Conservation (phyloP, 1,284 basidiomycete species). For the Fomitopsis palustris region DNA sequence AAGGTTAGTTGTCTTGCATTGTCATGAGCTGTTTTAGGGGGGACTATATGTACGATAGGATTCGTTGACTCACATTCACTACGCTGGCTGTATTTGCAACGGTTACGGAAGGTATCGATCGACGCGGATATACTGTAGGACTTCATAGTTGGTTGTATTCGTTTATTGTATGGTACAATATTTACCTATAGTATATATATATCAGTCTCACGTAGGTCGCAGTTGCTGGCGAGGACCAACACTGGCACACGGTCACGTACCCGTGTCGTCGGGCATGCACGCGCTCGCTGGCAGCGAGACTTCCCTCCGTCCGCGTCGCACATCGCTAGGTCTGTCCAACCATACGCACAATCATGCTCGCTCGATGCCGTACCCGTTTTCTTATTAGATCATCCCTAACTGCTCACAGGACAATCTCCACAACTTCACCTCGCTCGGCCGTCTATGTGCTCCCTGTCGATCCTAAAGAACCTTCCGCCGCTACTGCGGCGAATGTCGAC, state of each 20-base stretch:
- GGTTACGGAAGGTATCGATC: neutral
- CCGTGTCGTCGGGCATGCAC: too few species aligned
- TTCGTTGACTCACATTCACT: neutral
- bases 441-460: constrained; percentile 43
- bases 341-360: neutral
- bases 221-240: too few species aligned
- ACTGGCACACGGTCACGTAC: too few species aligned
- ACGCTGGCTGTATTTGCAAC: neutral
- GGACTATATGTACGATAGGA: neutral
- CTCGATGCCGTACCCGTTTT: neutral
- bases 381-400: neutral
- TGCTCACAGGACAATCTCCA: neutral
- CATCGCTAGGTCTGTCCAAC: neutral
- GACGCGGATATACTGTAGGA: neutral
- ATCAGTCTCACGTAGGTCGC: too few species aligned
- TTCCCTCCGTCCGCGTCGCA: neutral
- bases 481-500: constrained; percentile 26
- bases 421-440: constrained; percentile 20
- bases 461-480: constrained; percentile 30
- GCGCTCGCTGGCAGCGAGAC: neutral
- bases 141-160: too few species aligned
- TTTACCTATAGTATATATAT: too few species aligned
- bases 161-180: neutral
- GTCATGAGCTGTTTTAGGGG: too few species aligned
- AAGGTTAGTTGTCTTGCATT: too few species aligned